Percentiles rank a stretch among this genome's conserved stretches.
These are phyloP conservation scores for Alternaria burnsii DNA, from an alignment of 2,329 filamentous ascomycete genomes.

Conservation along the genomic window DNA sequence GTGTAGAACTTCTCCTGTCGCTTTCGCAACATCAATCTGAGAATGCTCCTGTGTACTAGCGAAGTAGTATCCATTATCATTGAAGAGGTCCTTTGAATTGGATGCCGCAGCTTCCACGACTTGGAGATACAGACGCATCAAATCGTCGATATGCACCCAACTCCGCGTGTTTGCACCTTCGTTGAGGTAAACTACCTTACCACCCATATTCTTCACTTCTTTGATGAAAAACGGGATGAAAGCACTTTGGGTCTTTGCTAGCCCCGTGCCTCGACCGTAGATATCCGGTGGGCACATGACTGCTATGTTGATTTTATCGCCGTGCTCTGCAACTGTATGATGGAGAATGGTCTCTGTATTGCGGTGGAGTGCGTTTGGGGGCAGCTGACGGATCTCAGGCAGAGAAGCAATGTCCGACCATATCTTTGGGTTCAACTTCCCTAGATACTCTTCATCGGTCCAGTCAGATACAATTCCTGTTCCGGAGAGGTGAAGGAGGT, in stretches of 20 bases:
- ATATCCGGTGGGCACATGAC: slow-evolving; percentile 72
- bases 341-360: slow-evolving; percentile 74
- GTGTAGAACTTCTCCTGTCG: slow-evolving; percentile 36
- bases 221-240: slow-evolving; percentile 53
- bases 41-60: slow-evolving; percentile 50
- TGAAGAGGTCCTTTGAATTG: slow-evolving; percentile 61
- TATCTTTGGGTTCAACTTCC: slow-evolving; percentile 46
- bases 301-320: slow-evolving; percentile 52
- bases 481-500: slow-evolving; percentile 63
- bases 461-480: slow-evolving; percentile 63
- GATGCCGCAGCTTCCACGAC: slow-evolving; percentile 64
- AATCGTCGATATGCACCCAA: slow-evolving; percentile 66
- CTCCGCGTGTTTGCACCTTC: slow-evolving; percentile 65
- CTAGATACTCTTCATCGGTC: slow-evolving; percentile 42
- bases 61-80: slow-evolving; percentile 59
- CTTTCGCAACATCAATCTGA: slow-evolving; percentile 39
- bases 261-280: slow-evolving; percentile 66
- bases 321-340: slow-evolving; percentile 50
- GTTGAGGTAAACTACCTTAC: slow-evolving; percentile 59
- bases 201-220: slow-evolving; percentile 53
- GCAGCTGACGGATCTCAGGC: slow-evolving; percentile 61
- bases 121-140: slow-evolving; percentile 62
- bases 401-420: slow-evolving; percentile 67
- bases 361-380: slow-evolving; percentile 67
- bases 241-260: slow-evolving; percentile 38